Percentiles rank a stretch among this genome's conserved stretches.
Evolutionary conservation across 305 asterid species (phyloP).

Genomic region (Petunia hybrid): DNA sequence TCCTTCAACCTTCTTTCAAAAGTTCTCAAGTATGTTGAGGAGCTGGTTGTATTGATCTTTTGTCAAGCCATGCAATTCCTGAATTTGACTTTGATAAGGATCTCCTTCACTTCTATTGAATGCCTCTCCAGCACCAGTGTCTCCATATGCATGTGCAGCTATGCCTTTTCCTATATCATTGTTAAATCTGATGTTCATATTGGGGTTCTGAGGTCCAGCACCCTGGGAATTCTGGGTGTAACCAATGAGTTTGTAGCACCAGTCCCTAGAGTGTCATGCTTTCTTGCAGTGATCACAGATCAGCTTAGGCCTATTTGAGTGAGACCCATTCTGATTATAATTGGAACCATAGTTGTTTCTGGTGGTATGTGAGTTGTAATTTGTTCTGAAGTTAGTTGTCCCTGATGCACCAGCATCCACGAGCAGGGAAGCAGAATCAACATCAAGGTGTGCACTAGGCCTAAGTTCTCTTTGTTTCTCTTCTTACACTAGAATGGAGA

Average conservation of each 20-base stretch:
- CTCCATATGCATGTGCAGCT: neutral
- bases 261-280: neutral
- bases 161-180: neutral
- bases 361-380: no score
- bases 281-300: neutral
- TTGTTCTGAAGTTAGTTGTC: neutral
- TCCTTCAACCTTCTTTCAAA: neutral
- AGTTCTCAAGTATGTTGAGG: neutral
- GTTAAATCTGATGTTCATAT: no score
- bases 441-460: no score
- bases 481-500: no score
- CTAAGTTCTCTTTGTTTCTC: no score
- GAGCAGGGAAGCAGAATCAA: no score
- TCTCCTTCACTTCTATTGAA: neutral
- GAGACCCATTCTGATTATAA: neutral
- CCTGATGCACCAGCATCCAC: neutral
- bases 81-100: neutral
- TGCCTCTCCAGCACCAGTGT: no score
- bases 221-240: neutral
- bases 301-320: neutral
- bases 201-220: no score
- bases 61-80: neutral
- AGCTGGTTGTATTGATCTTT: neutral
- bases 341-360: no score
- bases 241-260: neutral